Conservation (phyloP, 352 stramenopile species). For the Phytophthora syringae region DNA sequence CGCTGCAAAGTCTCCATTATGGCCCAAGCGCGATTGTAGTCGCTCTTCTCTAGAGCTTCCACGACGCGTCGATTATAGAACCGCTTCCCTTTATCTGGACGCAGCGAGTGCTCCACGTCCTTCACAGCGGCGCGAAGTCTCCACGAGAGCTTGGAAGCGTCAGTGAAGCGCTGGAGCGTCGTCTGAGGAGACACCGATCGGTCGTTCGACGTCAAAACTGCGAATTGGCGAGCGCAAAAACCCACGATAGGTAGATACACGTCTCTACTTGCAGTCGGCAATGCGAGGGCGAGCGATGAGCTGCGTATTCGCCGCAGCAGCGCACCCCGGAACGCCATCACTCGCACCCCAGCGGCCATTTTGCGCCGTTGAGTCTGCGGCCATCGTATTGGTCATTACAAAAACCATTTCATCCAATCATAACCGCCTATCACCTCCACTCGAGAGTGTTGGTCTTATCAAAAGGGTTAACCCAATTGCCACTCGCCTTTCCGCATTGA, state of each 20-base stretch:
- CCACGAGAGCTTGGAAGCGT: constrained; percentile 27
- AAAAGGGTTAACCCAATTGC: constrained; percentile 24
- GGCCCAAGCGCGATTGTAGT: constrained; percentile 35
- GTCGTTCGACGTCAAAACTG: constrained; percentile 18
- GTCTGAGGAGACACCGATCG: neutral
- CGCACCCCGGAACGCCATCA: constrained; percentile 20
- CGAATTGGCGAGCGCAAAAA: constrained; percentile 25
- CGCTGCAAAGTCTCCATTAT: constrained; percentile 38
- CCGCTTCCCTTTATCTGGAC: constrained; percentile 31
- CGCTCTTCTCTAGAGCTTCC: constrained; percentile 35
- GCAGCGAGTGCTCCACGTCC: constrained; percentile 28
- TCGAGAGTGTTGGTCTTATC: constrained; percentile 31
- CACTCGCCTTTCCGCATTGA: constrained; percentile 15
- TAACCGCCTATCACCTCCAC: neutral
- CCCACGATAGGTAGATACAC: neutral
- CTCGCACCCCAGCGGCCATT: constrained; percentile 23
- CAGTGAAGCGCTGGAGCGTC: constrained; percentile 16
- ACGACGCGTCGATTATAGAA: constrained; percentile 58
- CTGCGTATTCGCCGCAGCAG: constrained; percentile 21
- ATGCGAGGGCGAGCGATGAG: neutral
- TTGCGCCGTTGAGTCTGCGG: neutral
- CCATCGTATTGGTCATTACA: constrained; percentile 12
- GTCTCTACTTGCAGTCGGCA: neutral
- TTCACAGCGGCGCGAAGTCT: constrained; percentile 19
- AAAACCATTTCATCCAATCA: constrained; percentile 19